Conservation (phyloP, 2,329 filamentous ascomycete species). For the Colletotrichum somersetense region DNA sequence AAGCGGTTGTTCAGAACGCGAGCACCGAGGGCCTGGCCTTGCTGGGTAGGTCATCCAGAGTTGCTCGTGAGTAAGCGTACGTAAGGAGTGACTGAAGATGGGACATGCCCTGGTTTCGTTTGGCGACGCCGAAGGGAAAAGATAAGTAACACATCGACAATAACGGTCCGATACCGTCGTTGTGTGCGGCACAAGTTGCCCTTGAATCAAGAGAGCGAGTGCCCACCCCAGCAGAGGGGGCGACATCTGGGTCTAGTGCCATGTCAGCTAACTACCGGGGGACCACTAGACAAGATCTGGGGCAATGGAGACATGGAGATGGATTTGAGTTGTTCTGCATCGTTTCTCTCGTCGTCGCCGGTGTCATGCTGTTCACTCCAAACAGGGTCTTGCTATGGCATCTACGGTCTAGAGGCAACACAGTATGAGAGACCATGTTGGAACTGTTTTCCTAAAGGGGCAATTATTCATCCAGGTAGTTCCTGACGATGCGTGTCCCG, state of each 20-base stretch:
- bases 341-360: constrained; percentile 23
- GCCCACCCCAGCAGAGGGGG: constrained; percentile 24
- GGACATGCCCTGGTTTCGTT: constrained; percentile 3
- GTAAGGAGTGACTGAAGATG: constrained; percentile 28
- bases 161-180: constrained; percentile 10
- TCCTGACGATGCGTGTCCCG: not conserved
- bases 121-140: constrained; percentile 7
- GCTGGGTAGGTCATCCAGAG: constrained; percentile 35
- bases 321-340: constrained; percentile 40
- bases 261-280: constrained; percentile 36
- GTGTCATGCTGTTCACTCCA: not conserved
- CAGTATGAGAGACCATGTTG: constrained; percentile 7
- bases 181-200: constrained; percentile 27
- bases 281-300: constrained; percentile 24
- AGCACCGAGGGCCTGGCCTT: constrained; percentile 28
- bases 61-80: constrained; percentile 37
- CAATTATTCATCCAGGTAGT: constrained; percentile 1
- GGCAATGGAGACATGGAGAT: constrained; percentile 34
- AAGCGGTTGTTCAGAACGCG: constrained; percentile 22
- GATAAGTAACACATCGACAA: not conserved
- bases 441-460: constrained; percentile 29
- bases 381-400: not conserved
- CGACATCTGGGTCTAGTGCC: constrained; percentile 17
- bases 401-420: constrained; percentile 10
- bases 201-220: constrained; percentile 29